Conservation (phyloP, 1,284 basidiomycete species). For the Puccinia triticina region DNA sequence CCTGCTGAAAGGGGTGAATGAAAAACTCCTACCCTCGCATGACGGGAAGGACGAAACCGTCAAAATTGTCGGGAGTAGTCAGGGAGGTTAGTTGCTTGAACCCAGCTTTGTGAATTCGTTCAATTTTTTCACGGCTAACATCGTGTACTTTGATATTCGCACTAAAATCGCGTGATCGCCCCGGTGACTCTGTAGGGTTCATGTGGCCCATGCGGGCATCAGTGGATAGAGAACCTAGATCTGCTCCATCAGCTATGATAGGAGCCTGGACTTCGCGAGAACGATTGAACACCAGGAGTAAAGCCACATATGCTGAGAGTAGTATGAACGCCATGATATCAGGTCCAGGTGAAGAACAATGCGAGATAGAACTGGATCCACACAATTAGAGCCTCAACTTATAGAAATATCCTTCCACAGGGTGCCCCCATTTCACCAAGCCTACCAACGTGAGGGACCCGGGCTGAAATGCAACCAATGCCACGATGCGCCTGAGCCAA, state of each 20-base stretch:
- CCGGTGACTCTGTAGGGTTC: too few relatives aligned
- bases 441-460: neutral
- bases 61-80: neutral
- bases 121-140: neutral
- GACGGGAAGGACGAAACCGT: neutral
- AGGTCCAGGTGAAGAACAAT: neutral
- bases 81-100: neutral
- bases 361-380: neutral
- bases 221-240: too few relatives aligned
- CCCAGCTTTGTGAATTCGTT: neutral
- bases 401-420: neutral
- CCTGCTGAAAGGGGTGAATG: neutral
- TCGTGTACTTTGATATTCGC: neutral
- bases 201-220: too few relatives aligned
- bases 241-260: too few relatives aligned
- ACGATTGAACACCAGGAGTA: neutral
- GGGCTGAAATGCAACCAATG: neutral
- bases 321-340: neutral
- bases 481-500: neutral
- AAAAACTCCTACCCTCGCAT: neutral
- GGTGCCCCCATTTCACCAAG: neutral
- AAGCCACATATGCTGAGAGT: neutral
- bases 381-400: neutral
- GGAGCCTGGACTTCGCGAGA: neutral
- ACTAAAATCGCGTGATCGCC: too few relatives aligned